Evolutionary conservation across 805 yeast species (phyloP).

Genomic region (Kuraishia molischiana): DNA sequence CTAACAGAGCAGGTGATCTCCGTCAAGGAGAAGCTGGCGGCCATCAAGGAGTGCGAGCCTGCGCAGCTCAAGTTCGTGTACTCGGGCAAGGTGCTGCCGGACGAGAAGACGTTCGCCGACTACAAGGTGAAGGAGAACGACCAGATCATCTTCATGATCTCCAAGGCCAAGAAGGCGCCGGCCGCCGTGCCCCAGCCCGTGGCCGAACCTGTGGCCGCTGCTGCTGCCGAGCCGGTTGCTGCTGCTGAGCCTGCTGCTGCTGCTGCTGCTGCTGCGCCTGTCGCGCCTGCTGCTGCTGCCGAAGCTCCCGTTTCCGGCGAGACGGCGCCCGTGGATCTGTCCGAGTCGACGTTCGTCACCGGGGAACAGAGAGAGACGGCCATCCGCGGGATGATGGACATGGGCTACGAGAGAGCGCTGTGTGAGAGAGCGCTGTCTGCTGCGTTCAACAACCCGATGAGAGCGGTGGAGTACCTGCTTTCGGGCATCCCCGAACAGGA

Average conservation of each 20-base stretch:
- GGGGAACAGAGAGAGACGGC: conserved; percentile 76
- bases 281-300: conserved; percentile 13
- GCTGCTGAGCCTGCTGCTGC: conserved; percentile 16
- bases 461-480: conserved; percentile 91
- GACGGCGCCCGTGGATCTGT: conserved; percentile 7
- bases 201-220: conserved; percentile 7
- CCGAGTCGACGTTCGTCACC: conserved; percentile 55
- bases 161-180: conserved; percentile 27
- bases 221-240: conserved; percentile 16
- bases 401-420: conserved; percentile 88
- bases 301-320: conserved; percentile 14
- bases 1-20: conserved; percentile 32
- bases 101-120: conserved; percentile 62
- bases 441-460: conserved; percentile 94
- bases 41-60: conserved; percentile 56
- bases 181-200: conserved; percentile 13
- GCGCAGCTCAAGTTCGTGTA: conserved; percentile 81
- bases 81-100: conserved; percentile 85
- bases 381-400: conserved; percentile 76
- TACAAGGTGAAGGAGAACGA: conserved; percentile 78
- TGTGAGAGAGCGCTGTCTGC: conserved; percentile 89
- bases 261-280: conserved; percentile 12
- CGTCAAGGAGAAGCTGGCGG: conserved; percentile 69
- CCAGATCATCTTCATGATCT: conserved; percentile 86
- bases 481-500: conserved; percentile 73